Base-by-base conservation (phyloP, 345 rosid species). In the Cardamine occulta region DNA sequence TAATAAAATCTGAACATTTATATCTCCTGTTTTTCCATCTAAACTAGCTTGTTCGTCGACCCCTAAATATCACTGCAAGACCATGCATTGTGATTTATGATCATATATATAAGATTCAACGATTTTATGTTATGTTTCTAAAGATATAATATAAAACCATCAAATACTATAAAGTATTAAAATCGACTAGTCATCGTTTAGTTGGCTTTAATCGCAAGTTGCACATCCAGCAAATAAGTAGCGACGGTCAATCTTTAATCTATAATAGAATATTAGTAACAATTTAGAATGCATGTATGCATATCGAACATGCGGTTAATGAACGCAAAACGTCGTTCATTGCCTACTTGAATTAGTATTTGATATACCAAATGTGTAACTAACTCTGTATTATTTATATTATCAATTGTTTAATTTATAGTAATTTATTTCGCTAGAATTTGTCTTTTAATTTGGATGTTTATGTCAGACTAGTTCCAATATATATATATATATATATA, bases 311-410 rank as follows among this genome's bases (percentile, higher is more conserved):
- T 70, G 59, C 24, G 70, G 80, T 76, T 14, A 23, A 42, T 51
- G 64, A 69, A 69, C 42, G 23, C 70, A 69, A 26, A 69, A 76
- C 65, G 70, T 76, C 40, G 42, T 8, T 45, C 49, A 19, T 24
- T 70, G 80, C 26, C 59, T 63, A 70, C 52, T 54, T 62, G 75
- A 70, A 69, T 55, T 76, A 76, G 32, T 68, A 60, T 76, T 39
- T 40, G 6, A 35, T 53, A 8, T 51, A 21, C 42, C 61, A 47
- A 35, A 35, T 58, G 4, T 48, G 32, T 37, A 49, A 69, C 74
- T 24, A 53, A 69, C 40, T 15, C 32, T 63, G 26, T 53, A n/a
- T 49, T 28, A 39, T 39, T 7, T 9, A 39, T n/a, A n/a, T 68
- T 39, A 55, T 26, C 73, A 55, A 3, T 44, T 44, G 7, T 44